Evolutionary conservation across 2,329 filamentous ascomycete genomes (phyloP).

Genomic region (Fusarium dimerum): DNA sequence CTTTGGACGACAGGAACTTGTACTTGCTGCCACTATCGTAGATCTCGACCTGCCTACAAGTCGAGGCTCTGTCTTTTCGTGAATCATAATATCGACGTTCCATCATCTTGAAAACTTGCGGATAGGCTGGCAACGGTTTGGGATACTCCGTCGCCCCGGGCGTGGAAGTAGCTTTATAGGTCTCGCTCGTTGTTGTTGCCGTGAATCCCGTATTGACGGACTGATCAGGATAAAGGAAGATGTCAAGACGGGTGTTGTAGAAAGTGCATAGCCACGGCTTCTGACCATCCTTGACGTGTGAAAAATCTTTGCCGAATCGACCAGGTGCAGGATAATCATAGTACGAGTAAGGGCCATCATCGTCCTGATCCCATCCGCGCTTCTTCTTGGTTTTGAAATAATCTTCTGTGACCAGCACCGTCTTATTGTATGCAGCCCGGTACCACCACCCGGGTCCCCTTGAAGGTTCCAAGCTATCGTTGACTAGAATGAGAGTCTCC

Average conservation of each 20-base stretch:
- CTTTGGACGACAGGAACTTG: not conserved
- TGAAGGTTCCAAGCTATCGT: slow-evolving; percentile 48
- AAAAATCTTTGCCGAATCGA: slow-evolving; percentile 19
- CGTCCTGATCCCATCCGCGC: slow-evolving; percentile 24
- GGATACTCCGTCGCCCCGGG: slow-evolving; percentile 1
- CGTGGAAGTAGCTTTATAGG: slow-evolving; percentile 11
- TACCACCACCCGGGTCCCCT: slow-evolving; percentile 59
- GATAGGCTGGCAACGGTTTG: not conserved
- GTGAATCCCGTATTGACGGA: slow-evolving; percentile 42
- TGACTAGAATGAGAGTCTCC: slow-evolving; percentile 47
- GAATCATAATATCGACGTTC: not conserved
- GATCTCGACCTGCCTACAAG: not conserved
- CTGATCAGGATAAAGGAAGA: slow-evolving; percentile 58
- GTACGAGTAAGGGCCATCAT: slow-evolving; percentile 8
- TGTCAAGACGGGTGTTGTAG: slow-evolving; percentile 55
- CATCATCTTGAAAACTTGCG: not conserved
- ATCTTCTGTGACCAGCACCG: slow-evolving; percentile 51
- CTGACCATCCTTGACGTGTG: slow-evolving; percentile 40
- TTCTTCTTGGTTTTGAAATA: slow-evolving; percentile 34
- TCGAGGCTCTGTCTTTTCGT: not conserved
- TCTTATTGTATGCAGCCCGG: slow-evolving; percentile 55
- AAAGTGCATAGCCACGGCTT: slow-evolving; percentile 58
- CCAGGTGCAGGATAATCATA: slow-evolving; percentile 26
- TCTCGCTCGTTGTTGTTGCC: slow-evolving; percentile 7
- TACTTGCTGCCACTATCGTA: not conserved